Percentiles rank a stretch among this genome's conserved stretches.
These are phyloP conservation scores for Amanita pseudoporphyria DNA, from an alignment of 768 basidiomycete genomes.

Conservation along the genomic window DNA sequence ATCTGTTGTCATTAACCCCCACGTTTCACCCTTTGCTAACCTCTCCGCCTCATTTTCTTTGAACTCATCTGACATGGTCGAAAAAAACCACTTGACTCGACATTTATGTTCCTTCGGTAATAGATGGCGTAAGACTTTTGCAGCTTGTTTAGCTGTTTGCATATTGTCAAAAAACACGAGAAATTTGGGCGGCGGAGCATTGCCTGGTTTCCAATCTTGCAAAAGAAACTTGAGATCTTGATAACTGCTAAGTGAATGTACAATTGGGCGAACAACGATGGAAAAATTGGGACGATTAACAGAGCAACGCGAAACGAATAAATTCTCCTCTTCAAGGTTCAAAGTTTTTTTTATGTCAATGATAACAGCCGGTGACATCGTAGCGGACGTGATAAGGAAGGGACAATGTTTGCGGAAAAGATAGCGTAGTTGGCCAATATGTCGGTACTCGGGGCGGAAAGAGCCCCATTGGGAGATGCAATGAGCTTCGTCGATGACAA, in stretches of 20 bases:
- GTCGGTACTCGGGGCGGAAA: constrained; percentile 19
- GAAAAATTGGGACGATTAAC: not conserved
- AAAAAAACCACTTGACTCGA: constrained; percentile 13
- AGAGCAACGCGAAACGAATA: not conserved
- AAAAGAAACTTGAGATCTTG: not conserved
- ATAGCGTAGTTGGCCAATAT: constrained; percentile 9
- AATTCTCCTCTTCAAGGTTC: not conserved
- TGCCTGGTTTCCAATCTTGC: not conserved
- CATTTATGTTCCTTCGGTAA: not conserved
- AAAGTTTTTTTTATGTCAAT: not conserved
- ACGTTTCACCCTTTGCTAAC: constrained; percentile 7
- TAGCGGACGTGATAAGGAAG: not conserved
- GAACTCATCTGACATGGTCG: constrained; percentile 10
- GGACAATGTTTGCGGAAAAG: not conserved
- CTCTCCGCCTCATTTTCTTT: constrained; percentile 5
- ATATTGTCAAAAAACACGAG: constrained; percentile 1
- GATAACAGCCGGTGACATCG: not conserved
- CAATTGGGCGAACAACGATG: not conserved
- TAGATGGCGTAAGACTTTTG: not conserved
- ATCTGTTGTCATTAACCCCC: constrained; percentile 10
- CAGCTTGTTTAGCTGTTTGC: not conserved
- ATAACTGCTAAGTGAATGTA: not conserved
- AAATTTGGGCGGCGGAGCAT: not conserved
- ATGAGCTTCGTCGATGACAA: constrained; percentile 25
- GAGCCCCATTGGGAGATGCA: too few species aligned